Conservation (phyloP, 805 yeast genomes). For the Starmera dryadoides region DNA sequence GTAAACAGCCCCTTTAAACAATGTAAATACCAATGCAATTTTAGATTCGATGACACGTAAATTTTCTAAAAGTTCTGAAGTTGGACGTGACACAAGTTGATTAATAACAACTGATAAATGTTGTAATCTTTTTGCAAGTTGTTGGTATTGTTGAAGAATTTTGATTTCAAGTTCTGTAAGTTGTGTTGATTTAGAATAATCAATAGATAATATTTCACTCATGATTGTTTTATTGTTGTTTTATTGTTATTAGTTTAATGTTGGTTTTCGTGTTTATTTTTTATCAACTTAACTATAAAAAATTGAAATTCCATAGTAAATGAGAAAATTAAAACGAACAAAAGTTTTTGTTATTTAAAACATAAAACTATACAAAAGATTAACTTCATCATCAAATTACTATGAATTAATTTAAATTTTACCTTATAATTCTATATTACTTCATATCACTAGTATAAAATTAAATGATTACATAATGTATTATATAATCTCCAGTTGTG, state of each 20-base stretch:
- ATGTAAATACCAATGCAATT: slow-evolving; percentile 55
- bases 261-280: neutral
- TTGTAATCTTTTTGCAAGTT: slow-evolving; percentile 25
- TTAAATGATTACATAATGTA: no score
- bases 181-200: slow-evolving; percentile 19
- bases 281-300: no score
- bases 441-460: no score
- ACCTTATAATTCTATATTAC: no score
- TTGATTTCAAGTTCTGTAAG: slow-evolving; percentile 26
- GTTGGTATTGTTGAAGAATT: slow-evolving; percentile 31
- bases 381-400: no score
- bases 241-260: neutral
- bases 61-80: slow-evolving; percentile 35
- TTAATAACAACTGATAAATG: slow-evolving; percentile 17
- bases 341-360: no score
- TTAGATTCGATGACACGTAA: slow-evolving; percentile 57
- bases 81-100: slow-evolving; percentile 15
- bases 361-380: no score
- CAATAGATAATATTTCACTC: slow-evolving; percentile 4
- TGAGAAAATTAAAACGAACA: no score
- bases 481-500: no score
- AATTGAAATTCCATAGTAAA: no score
- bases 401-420: no score
- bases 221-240: neutral
- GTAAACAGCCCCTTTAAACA: slow-evolving; percentile 66